A percentile compares a stretch with the other conserved stretches of the same genome.
These are phyloP conservation scores for Heliamphora exappendiculata DNA, from an alignment of 148 eudicot species.

Conservation along the genomic window DNA sequence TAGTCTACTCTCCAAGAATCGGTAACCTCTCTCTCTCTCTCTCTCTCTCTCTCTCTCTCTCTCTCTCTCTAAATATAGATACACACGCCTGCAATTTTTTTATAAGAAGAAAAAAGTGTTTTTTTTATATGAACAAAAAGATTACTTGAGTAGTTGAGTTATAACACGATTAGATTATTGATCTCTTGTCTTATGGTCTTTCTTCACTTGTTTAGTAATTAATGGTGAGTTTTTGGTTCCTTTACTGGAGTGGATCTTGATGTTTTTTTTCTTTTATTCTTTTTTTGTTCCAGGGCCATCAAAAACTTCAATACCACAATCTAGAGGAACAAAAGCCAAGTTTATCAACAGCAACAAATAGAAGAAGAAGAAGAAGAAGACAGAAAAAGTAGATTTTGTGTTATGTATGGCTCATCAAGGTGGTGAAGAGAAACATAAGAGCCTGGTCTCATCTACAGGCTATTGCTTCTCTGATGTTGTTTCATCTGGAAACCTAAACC, in stretches of 20 bases:
- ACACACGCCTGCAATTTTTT: not conserved
- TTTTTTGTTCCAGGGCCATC: not conserved
- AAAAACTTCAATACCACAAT: not conserved
- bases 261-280: no score
- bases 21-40: constrained; percentile 14
- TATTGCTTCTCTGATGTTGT: constrained; percentile 30
- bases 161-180: not conserved
- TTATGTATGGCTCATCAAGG: constrained; percentile 13
- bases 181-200: not conserved
- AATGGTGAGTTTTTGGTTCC: not conserved
- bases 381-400: not conserved
- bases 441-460: constrained; percentile 33
- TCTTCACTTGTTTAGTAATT: no score
- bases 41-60: not conserved
- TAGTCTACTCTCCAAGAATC: constrained; percentile 12
- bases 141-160: not conserved
- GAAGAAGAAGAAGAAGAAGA: no score
- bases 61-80: not conserved
- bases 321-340: not conserved
- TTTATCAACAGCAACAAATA: not conserved
- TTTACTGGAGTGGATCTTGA: not conserved
- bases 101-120: not conserved
- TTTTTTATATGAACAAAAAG: not conserved
- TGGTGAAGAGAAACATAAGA: constrained; percentile 25
- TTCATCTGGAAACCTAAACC: constrained; percentile 13